phyloP scores from a whole-genome alignment of 2,329 filamentous ascomycete species.

The Boeremia lycopersici region DNA sequence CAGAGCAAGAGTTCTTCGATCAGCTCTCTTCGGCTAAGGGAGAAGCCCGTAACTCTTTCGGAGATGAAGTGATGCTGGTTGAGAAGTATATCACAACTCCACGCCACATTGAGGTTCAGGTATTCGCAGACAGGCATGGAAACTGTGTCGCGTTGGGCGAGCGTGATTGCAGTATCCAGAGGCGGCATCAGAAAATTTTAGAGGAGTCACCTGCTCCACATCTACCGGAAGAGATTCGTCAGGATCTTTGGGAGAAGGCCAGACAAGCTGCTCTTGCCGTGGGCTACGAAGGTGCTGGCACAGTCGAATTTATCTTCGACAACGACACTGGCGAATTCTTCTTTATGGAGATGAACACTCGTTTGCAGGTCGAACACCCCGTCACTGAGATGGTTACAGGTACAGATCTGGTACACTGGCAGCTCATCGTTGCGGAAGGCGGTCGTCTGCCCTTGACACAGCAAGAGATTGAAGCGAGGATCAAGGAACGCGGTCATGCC shows the following conservation, averaged over 20 bases:
- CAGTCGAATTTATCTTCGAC: conserved; percentile 73
- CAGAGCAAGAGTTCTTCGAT: conserved; percentile 63
- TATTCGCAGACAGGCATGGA: conserved; percentile 69
- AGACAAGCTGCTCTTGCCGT: conserved; percentile 67
- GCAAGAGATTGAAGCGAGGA: conserved; percentile 69
- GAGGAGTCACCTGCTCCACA: conserved; percentile 71
- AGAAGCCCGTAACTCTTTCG: conserved; percentile 68
- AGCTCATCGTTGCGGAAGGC: conserved; percentile 82
- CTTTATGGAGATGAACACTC: conserved; percentile 77
- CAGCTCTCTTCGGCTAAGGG: conserved; percentile 69
- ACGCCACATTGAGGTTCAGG: conserved; percentile 70
- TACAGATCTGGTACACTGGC: conserved; percentile 89
- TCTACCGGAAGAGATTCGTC: conserved; percentile 62
- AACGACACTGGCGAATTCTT: conserved; percentile 70
- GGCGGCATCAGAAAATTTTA: conserved; percentile 69
- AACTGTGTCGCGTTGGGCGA: conserved; percentile 69
- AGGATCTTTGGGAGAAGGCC: conserved; percentile 70
- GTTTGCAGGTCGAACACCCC: conserved; percentile 95
- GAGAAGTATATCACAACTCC: conserved; percentile 73
- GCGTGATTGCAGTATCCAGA: conserved; percentile 69
- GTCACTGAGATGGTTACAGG: conserved; percentile 83
- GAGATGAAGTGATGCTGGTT: conserved; percentile 69
- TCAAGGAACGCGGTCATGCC: conserved; percentile 78
- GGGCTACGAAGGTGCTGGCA: conserved; percentile 69
- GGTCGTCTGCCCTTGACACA: conserved; percentile 70